Evolutionary conservation across 2,329 filamentous ascomycete species (phyloP).

Genomic region (Metarhizium guizhouense): DNA sequence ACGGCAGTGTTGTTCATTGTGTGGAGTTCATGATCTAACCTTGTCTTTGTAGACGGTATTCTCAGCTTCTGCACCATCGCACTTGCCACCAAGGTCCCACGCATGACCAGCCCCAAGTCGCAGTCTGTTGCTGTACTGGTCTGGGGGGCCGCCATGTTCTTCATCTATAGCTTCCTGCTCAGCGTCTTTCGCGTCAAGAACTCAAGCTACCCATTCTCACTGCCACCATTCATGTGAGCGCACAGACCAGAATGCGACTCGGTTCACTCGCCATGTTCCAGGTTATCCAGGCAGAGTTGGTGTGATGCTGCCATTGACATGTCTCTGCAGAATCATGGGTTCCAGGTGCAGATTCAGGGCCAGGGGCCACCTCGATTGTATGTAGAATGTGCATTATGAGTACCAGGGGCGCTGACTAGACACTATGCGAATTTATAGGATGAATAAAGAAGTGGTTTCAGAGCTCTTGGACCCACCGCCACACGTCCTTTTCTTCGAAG

Average conservation of each 20-base stretch:
- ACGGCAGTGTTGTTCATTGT: neutral
- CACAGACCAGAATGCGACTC: neutral
- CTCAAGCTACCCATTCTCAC: conserved; percentile 83
- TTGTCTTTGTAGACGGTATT: conserved; percentile 46
- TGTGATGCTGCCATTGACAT: neutral
- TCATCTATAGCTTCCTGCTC: conserved; percentile 88
- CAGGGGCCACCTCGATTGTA: neutral
- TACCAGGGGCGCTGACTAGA: too few relatives aligned
- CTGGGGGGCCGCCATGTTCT: conserved; percentile 68
- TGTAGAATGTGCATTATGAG: too few relatives aligned
- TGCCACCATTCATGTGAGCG: conserved; percentile 72
- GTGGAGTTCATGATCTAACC: conserved; percentile 12
- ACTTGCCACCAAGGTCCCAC: conserved; percentile 87
- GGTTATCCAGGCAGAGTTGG: neutral
- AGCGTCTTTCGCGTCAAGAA: conserved; percentile 95
- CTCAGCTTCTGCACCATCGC: conserved; percentile 85
- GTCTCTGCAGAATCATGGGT: neutral
- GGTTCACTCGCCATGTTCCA: neutral
- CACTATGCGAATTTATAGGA: too few relatives aligned
- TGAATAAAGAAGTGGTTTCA: too few relatives aligned
- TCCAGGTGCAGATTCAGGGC: neutral
- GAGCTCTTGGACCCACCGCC: too few relatives aligned
- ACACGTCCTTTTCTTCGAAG: too few relatives aligned
- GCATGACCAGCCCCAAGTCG: conserved; percentile 64
- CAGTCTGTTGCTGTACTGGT: conserved; percentile 77